Conservation (phyloP, 768 basidiomycete genomes). For the Lactifluus subvellereus region DNA sequence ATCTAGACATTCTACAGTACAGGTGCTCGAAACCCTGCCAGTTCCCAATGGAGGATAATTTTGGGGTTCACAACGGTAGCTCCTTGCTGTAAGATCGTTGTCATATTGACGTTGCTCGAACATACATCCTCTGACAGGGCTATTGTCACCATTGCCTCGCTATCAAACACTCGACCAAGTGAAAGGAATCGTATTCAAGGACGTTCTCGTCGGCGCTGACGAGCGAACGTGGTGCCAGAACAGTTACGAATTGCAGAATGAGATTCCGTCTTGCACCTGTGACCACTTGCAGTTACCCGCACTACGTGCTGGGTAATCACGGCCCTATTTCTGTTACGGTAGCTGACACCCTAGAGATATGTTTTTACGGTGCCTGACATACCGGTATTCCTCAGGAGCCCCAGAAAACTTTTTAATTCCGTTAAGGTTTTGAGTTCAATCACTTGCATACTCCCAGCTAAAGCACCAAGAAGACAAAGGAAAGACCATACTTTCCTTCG, state of each 20-base stretch:
- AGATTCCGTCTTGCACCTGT: neutral
- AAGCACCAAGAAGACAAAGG: neutral
- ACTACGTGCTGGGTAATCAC: neutral
- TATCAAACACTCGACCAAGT: neutral
- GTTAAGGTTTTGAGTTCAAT: neutral
- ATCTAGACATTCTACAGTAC: neutral
- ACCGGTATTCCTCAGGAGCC: neutral
- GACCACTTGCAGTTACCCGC: neutral
- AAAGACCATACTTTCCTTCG: neutral
- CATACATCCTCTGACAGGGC: neutral
- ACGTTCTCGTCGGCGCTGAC: neutral
- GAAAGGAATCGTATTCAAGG: neutral
- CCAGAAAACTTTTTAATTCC: neutral
- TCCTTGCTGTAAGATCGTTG: neutral
- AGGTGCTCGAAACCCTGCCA: neutral
- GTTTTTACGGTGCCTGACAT: neutral
- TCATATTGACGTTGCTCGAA: neutral
- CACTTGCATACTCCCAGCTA: neutral
- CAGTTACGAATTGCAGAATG: neutral
- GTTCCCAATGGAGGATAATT: neutral
- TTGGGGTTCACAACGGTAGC: neutral
- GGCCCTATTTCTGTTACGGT: neutral
- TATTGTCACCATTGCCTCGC: neutral
- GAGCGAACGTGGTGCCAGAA: neutral
- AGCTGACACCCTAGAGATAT: neutral